phyloP scores from a whole-genome alignment of 768 basidiomycete genomes.

The Lactifluus subvellereus region DNA sequence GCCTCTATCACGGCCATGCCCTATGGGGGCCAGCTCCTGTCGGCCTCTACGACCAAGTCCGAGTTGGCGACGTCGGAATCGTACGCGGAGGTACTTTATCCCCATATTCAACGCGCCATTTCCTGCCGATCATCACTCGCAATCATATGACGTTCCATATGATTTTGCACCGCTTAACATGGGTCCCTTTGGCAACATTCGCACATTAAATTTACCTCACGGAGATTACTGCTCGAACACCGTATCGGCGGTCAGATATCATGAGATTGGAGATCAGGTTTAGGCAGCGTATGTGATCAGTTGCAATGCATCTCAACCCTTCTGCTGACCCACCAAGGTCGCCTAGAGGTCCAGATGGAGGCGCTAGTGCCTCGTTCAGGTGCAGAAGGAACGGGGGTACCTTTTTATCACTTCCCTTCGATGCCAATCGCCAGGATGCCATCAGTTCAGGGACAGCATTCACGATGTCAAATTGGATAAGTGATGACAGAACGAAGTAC shows the following conservation, averaged over 20 bases:
- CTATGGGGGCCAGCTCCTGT: constrained; percentile 23
- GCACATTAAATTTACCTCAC: background rate
- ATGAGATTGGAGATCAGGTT: background rate
- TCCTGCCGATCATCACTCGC: background rate
- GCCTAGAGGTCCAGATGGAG: constrained; percentile 2
- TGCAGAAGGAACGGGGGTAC: constrained; percentile 12
- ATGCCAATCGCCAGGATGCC: background rate
- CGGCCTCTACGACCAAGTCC: constrained; percentile 21
- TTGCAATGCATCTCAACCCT: background rate
- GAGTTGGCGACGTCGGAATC: constrained; percentile 25
- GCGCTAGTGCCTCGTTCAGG: background rate
- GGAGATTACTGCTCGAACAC: constrained; percentile 9
- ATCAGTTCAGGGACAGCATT: background rate
- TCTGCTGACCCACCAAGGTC: background rate
- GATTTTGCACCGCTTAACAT: constrained; percentile 10
- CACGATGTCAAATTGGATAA: too few relatives aligned
- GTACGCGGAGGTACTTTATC: constrained; percentile 11
- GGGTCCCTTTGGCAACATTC: constrained; percentile 12
- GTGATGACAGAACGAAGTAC: too few relatives aligned
- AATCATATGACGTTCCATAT: background rate
- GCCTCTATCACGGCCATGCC: constrained; percentile 16
- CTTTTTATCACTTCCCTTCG: constrained; percentile 15
- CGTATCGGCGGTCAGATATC: background rate
- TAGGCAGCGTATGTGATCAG: constrained; percentile 9
- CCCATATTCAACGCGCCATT: constrained; percentile 23